Percentiles rank a stretch among this genome's conserved stretches.
phyloP scores from a whole-genome alignment of 2,329 filamentous ascomycete species.

The Mollisiaceae sp. region DNA sequence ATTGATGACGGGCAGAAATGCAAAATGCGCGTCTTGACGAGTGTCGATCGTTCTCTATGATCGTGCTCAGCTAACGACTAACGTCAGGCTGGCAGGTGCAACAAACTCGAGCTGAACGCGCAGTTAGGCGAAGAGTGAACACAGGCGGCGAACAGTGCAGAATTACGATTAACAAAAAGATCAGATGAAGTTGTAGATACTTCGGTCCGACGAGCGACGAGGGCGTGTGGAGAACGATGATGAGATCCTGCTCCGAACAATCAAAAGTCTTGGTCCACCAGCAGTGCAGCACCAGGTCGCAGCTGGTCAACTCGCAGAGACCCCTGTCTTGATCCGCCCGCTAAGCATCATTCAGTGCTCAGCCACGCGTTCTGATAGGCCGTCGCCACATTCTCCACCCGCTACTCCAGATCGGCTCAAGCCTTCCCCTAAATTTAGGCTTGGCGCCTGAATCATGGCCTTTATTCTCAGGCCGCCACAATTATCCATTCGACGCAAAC shows the following conservation, averaged over 20 bases:
- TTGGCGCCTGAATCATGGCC: not conserved
- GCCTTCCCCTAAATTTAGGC: slow-evolving; percentile 8
- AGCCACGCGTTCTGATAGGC: slow-evolving; percentile 12
- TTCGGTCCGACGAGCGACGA: not conserved
- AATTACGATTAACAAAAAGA: not conserved
- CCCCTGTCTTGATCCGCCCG: slow-evolving; percentile 6
- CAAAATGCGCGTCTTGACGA: slow-evolving; percentile 21
- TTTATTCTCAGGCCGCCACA: not conserved
- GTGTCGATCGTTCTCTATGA: slow-evolving; percentile 10
- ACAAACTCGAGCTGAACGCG: not conserved
- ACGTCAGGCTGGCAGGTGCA: slow-evolving; percentile 15
- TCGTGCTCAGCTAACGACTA: slow-evolving; percentile 11
- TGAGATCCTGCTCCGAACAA: not conserved
- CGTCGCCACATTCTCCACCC: not conserved
- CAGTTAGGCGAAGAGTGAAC: not conserved
- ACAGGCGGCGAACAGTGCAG: not conserved
- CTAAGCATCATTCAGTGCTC: slow-evolving; percentile 15
- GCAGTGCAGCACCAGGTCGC: not conserved
- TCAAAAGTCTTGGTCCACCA: slow-evolving; percentile 5
- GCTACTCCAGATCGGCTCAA: slow-evolving; percentile 10
- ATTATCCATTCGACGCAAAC: no score
- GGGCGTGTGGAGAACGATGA: slow-evolving; percentile 1
- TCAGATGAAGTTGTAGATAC: slow-evolving; percentile 13
- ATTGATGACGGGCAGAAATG: not conserved
- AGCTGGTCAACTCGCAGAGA: not conserved